phyloP scores from a whole-genome alignment of 2,329 filamentous ascomycete genomes.

The Coniochaeta sp. region DNA sequence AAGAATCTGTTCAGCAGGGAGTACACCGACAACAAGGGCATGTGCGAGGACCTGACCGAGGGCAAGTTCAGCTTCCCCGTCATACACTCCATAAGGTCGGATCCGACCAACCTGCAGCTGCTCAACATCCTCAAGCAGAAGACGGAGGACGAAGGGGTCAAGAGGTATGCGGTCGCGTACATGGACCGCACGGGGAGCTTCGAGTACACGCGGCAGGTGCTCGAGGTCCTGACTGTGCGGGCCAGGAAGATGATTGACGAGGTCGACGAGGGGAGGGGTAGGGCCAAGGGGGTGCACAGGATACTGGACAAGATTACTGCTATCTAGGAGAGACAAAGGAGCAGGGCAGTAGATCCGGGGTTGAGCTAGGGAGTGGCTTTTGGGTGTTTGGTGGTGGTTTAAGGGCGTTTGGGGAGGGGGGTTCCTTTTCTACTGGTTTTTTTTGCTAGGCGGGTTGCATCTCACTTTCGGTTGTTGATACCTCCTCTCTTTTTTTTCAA shows the following conservation, averaged over 20 bases:
- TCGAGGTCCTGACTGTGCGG: slow-evolving; percentile 55
- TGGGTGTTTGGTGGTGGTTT: too few relatives aligned
- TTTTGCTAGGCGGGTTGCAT: neutral
- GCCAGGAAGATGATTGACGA: slow-evolving; percentile 56
- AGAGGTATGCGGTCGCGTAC: slow-evolving; percentile 81
- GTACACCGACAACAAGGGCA: slow-evolving; percentile 84
- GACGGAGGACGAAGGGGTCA: slow-evolving; percentile 78
- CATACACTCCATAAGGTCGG: slow-evolving; percentile 81
- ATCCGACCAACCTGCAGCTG: slow-evolving; percentile 68
- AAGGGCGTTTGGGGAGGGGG: too few relatives aligned
- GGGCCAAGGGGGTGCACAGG: slow-evolving; percentile 49
- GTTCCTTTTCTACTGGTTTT: too few relatives aligned
- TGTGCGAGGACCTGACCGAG: slow-evolving; percentile 93
- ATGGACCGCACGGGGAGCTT: slow-evolving; percentile 91
- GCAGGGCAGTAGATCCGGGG: neutral
- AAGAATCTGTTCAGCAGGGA: slow-evolving; percentile 70
- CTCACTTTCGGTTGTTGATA: neutral
- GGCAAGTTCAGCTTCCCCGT: slow-evolving; percentile 96
- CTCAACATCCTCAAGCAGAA: slow-evolving; percentile 91
- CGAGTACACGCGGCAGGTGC: slow-evolving; percentile 67
- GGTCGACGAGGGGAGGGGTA: slow-evolving; percentile 53
- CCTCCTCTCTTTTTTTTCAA: slow-evolving; percentile 1
- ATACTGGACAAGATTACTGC: slow-evolving; percentile 60
- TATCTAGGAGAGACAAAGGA: slow-evolving; percentile 10
- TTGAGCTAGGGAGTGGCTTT: too few relatives aligned